Evolutionary conservation across 345 rosid species (phyloP).

Genomic region (Salix purpurea): DNA sequence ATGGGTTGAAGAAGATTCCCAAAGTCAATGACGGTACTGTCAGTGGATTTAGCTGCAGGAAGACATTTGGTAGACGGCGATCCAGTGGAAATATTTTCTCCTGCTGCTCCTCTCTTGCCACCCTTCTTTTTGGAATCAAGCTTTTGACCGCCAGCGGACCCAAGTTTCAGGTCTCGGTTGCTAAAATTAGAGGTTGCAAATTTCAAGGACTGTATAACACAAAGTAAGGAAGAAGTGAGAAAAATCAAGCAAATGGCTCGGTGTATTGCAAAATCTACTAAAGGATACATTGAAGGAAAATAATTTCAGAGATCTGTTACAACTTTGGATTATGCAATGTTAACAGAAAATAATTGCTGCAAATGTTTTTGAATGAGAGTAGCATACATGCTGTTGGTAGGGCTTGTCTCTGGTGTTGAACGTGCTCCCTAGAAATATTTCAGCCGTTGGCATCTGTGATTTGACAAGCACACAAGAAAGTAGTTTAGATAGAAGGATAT

Average conservation of each 20-base stretch:
- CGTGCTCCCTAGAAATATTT: neutral
- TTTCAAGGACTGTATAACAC: conserved; percentile 13
- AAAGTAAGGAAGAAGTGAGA: neutral
- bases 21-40: neutral
- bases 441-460: conserved; percentile 29
- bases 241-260: neutral
- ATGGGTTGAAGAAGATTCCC: conserved; percentile 13
- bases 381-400: conserved; percentile 7
- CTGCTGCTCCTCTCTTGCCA: neutral
- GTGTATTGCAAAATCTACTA: neutral
- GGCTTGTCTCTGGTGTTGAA: conserved; percentile 2
- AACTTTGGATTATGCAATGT: too few species aligned
- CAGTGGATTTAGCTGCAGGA: conserved; percentile 5
- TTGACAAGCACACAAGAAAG: neutral
- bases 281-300: neutral
- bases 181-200: conserved; percentile 3
- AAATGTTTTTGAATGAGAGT: too few species aligned
- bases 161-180: conserved; percentile 4
- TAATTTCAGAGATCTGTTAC: neutral
- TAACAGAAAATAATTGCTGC: too few species aligned
- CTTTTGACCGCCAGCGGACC: neutral
- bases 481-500: neutral
- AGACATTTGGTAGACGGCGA: neutral
- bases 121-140: conserved; percentile 7
- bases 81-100: neutral